phyloP scores from a whole-genome alignment of 1,284 basidiomycete species.

The Leucoagaricus sp. region DNA sequence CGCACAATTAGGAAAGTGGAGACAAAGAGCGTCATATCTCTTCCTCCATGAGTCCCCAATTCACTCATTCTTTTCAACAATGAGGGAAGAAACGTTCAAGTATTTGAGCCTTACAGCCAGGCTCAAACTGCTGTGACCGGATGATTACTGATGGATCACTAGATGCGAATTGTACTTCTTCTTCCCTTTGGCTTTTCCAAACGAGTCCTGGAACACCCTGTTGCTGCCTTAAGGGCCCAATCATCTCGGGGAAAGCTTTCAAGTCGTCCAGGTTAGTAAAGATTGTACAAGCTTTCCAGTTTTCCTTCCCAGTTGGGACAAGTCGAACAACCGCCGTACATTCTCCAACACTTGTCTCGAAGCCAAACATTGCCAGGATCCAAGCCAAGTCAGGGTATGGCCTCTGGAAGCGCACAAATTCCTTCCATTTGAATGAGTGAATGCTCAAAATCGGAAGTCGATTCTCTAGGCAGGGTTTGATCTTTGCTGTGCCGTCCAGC shows the following conservation, averaged over 20 bases:
- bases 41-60: slow-evolving; percentile 63
- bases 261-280: slow-evolving; percentile 23
- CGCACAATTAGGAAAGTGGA: slow-evolving; percentile 61
- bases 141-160: slow-evolving; percentile 49
- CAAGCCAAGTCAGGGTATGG: slow-evolving; percentile 15
- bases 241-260: slow-evolving; percentile 21
- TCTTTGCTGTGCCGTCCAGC: slow-evolving; percentile 43
- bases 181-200: slow-evolving; percentile 34
- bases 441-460: slow-evolving; percentile 2
- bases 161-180: slow-evolving; percentile 40
- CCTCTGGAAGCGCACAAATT: neutral
- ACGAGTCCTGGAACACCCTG: slow-evolving; percentile 34
- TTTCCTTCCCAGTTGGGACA: slow-evolving; percentile 4
- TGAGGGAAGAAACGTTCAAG: slow-evolving; percentile 50
- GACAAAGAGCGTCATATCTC: slow-evolving; percentile 59
- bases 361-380: slow-evolving; percentile 16
- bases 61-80: slow-evolving; percentile 54
- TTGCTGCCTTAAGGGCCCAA: slow-evolving; percentile 25
- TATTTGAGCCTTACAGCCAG: slow-evolving; percentile 59
- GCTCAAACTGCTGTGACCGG: slow-evolving; percentile 65
- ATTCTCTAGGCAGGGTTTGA: slow-evolving; percentile 35
- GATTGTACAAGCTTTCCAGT: slow-evolving; percentile 22
- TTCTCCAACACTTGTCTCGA: slow-evolving; percentile 15
- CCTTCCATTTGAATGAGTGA: slow-evolving; percentile 1
- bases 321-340: slow-evolving; percentile 11